Evolutionary conservation across 345 rosid genomes (phyloP).

Genomic region (Triadica sebifera): DNA sequence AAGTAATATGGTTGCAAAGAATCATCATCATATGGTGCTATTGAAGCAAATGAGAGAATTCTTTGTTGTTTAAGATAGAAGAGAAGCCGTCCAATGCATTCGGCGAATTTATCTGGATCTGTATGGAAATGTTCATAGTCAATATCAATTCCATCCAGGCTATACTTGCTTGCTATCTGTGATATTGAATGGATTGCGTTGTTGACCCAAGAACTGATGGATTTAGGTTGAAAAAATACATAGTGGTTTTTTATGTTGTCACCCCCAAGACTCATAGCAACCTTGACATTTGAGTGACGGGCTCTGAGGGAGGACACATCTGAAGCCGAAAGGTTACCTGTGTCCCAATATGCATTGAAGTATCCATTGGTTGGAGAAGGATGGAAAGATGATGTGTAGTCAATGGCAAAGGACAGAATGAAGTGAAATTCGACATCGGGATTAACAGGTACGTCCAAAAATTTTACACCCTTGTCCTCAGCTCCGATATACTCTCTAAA

Average conservation of each 20-base stretch:
- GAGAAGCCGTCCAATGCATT: conserved; percentile 52
- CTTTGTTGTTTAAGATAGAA: conserved; percentile 21
- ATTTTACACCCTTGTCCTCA: conserved; percentile 38
- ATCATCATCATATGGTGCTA: conserved; percentile 49
- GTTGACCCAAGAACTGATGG: conserved; percentile 50
- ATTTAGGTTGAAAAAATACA: conserved; percentile 35
- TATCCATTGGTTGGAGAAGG: conserved; percentile 50
- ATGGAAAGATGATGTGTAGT: conserved; percentile 34
- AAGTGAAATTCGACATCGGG: conserved; percentile 43
- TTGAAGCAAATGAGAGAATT: conserved; percentile 43
- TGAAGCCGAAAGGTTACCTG: conserved; percentile 34
- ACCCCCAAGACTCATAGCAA: conserved; percentile 61
- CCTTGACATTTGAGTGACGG: conserved; percentile 40
- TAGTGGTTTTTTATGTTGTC: conserved; percentile 21
- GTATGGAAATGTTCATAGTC: conserved; percentile 53
- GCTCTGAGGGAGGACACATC: conserved; percentile 40
- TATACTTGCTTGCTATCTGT: conserved; percentile 29
- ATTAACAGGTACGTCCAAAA: conserved; percentile 45
- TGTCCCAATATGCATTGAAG: conserved; percentile 46
- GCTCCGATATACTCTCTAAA: conserved; percentile 65
- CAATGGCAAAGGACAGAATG: conserved; percentile 52
- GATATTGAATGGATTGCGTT: conserved; percentile 47
- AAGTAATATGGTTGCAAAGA: conserved; percentile 46
- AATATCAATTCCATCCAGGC: conserved; percentile 51
- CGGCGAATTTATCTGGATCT: conserved; percentile 51